These are phyloP conservation scores for Alternaria gaisen DNA, from an alignment of 2,329 filamentous ascomycete genomes.

Conservation along the genomic window DNA sequence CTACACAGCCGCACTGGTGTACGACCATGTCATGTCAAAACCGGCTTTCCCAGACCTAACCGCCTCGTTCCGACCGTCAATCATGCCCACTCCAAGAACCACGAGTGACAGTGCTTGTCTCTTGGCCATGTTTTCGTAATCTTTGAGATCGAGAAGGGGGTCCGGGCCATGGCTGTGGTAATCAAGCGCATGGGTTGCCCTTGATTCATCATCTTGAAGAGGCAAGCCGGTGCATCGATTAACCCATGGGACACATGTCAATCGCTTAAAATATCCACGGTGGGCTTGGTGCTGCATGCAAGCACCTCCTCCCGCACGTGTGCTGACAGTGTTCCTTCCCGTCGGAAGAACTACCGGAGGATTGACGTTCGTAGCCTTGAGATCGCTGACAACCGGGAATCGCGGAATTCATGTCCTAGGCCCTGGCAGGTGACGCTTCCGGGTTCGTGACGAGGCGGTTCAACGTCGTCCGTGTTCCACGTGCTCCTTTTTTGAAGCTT, in stretches of 20 bases:
- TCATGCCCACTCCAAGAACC: constrained; percentile 10
- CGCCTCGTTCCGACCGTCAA: constrained; percentile 5
- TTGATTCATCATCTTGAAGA: constrained; percentile 12
- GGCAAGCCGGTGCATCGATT: constrained; percentile 11
- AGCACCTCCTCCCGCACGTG: constrained; percentile 14
- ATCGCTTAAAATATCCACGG: constrained; percentile 9
- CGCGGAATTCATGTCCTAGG: constrained; percentile 7
- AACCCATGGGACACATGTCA: constrained; percentile 11
- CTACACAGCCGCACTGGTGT: constrained; percentile 10
- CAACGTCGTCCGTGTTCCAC: constrained; percentile 10
- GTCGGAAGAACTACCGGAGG: constrained; percentile 18
- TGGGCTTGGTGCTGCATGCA: constrained; percentile 1
- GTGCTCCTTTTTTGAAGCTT: constrained; percentile 9
- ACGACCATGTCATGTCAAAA: constrained; percentile 11
- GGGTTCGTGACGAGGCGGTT: constrained; percentile 7
- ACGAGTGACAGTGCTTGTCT: constrained; percentile 5
- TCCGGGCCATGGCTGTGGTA: constrained; percentile 12
- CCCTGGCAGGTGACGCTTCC: constrained; percentile 4
- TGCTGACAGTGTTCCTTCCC: constrained; percentile 13
- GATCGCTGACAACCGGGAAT: constrained; percentile 9
- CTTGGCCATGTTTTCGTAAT: constrained; percentile 11
- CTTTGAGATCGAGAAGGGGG: constrained; percentile 14
- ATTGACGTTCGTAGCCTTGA: constrained; percentile 10
- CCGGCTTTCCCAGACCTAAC: constrained; percentile 9
- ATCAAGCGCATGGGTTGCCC: constrained; percentile 11